These are phyloP conservation scores for Meyerozyma athensensis DNA, from an alignment of 1,139 yeast genomes.

Conservation along the genomic window DNA sequence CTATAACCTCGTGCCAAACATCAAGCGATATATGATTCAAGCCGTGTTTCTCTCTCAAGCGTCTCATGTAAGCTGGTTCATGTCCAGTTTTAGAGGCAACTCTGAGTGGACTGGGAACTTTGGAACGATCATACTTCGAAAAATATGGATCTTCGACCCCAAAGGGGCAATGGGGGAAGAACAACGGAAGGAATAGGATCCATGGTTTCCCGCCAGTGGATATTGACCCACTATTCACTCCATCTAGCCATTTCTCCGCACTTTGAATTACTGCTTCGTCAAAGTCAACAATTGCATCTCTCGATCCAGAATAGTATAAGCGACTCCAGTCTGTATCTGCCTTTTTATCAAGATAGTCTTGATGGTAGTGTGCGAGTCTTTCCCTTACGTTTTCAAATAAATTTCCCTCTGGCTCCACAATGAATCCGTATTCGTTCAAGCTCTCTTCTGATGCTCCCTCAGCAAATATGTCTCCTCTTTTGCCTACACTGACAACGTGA, in stretches of 20 bases:
- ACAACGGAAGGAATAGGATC: conserved; percentile 12
- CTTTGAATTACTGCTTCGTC: conserved; percentile 14
- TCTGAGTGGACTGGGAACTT: conserved; percentile 9
- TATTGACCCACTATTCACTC: not conserved
- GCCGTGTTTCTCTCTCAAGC: not conserved
- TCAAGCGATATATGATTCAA: conserved; percentile 3
- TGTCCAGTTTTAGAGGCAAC: conserved; percentile 8
- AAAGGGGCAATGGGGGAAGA: conserved; percentile 15
- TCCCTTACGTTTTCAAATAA: not conserved
- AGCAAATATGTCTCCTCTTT: conserved; percentile 13
- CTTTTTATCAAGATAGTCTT: not conserved
- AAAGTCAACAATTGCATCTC: conserved; percentile 9
- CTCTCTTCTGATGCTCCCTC: conserved; percentile 11
- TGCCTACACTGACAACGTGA: conserved; percentile 12
- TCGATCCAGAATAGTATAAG: conserved; percentile 10
- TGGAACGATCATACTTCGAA: conserved; percentile 11
- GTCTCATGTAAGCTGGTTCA: conserved; percentile 5
- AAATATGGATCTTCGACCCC: conserved; percentile 14
- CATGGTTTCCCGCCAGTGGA: conserved; percentile 11
- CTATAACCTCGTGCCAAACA: conserved; percentile 12
- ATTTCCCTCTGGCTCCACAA: conserved; percentile 6
- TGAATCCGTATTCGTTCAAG: conserved; percentile 13
- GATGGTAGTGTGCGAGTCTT: not conserved
- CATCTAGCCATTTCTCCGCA: conserved; percentile 13
- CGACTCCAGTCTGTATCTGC: conserved; percentile 9